Conservation (phyloP, 2,329 filamentous ascomycete species). For the Fusarium pseudograminearum region DNA sequence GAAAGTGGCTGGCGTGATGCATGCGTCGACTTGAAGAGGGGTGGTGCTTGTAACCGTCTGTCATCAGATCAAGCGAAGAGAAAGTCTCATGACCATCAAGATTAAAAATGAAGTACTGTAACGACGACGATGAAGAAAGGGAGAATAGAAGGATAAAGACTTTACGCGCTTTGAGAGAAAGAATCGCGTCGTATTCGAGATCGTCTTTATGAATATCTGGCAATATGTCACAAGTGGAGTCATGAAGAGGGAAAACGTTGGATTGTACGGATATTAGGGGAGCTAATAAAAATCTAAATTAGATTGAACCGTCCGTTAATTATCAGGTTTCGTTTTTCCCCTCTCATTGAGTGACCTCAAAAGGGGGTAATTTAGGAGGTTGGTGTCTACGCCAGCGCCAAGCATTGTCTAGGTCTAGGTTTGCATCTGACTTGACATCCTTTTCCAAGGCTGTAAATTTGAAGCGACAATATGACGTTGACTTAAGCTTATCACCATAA, state of each 20-base stretch:
- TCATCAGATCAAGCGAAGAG: conserved; percentile 18
- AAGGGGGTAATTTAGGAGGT: conserved; percentile 33
- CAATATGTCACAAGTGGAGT: conserved; percentile 18
- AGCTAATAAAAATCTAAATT: conserved; percentile 24
- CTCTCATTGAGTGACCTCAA: conserved; percentile 22
- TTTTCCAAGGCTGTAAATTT: conserved; percentile 15
- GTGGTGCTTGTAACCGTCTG: conserved; percentile 24
- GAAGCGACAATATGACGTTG: conserved; percentile 17
- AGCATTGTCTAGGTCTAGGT: conserved; percentile 8
- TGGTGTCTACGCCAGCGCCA: conserved; percentile 26
- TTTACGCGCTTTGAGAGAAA: conserved; percentile 5
- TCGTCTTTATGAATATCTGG: conserved; percentile 7
- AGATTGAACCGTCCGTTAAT: conserved; percentile 5
- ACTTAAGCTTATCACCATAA: conserved; percentile 6
- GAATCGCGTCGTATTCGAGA: conserved; percentile 19
- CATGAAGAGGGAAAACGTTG: conserved; percentile 13
- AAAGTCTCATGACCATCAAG: conserved; percentile 22
- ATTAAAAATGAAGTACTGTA: not conserved
- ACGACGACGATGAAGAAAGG: not conserved
- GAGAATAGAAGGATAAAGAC: not conserved
- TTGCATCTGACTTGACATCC: not conserved
- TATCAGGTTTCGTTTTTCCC: conserved; percentile 25
- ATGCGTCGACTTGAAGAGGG: conserved; percentile 25
- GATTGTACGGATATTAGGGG: conserved; percentile 12
- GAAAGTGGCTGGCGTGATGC: conserved; percentile 27